phyloP scores from a whole-genome alignment of 129 eudicot species.

The Tagetes erecta region DNA sequence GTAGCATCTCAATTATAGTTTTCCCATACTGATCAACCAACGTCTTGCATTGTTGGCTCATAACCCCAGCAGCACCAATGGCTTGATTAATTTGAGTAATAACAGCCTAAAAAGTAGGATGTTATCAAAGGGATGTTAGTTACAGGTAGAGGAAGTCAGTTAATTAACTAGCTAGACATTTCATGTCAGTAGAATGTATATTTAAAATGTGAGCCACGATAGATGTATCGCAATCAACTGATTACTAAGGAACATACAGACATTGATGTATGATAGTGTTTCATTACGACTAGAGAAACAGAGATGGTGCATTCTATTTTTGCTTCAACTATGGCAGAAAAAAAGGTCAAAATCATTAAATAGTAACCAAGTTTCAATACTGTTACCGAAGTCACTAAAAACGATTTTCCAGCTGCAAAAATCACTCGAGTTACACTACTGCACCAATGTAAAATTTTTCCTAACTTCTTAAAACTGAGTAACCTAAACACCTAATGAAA shows the following conservation, averaged over 20 bases:
- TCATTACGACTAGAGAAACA: neutral
- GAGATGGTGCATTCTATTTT: neutral
- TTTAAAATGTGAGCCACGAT: neutral
- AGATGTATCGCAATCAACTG: conserved; percentile 4
- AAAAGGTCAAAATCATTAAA: neutral
- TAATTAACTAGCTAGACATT: neutral
- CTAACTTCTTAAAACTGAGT: neutral
- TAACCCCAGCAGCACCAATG: conserved; percentile 89
- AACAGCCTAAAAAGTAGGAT: conserved; percentile 48
- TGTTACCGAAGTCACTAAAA: neutral
- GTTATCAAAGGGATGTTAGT: neutral
- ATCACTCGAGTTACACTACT: neutral
- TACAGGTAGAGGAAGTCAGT: neutral
- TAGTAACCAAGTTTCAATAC: neutral
- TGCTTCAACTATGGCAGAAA: neutral
- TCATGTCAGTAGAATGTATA: neutral
- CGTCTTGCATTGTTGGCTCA: conserved; percentile 90
- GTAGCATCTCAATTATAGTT: conserved; percentile 63
- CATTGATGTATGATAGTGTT: neutral
- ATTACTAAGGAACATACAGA: neutral
- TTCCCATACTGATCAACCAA: conserved; percentile 73
- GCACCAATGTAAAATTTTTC: neutral
- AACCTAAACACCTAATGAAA: neutral
- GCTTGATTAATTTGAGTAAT: conserved; percentile 84
- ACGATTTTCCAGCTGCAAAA: neutral